Base-by-base conservation (phyloP, 1,284 basidiomycete genomes). In the Leccinum subatratum region DNA sequence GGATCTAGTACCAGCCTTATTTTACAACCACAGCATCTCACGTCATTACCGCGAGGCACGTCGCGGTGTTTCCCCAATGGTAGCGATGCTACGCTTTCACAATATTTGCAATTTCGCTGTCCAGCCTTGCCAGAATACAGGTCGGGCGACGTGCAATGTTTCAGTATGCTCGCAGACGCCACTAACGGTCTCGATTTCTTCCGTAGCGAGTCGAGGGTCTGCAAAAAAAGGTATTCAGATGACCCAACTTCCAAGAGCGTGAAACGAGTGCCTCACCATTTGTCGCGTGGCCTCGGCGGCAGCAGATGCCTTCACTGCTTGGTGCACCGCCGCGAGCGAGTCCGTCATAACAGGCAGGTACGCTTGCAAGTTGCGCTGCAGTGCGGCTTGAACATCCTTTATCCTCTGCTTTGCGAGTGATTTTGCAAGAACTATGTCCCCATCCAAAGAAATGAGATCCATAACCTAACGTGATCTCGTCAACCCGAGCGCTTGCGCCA, bases 301-400 rank as follows among this genome's bases (percentile, higher is more conserved):
- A 60, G 32, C 37, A 30, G 89, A 88, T n/a, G 83, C 80, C 78
- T 96, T 96, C 66, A 89, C 81, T 69, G 86, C 86, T 69, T 90
- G 88, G 71, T 94, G 90, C 9, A 95, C 85, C 25, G 85, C 86
- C 69, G 92, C 91, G 32, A 99, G 86, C 30, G 91, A 89, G 74
- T 95, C 94, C 96, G 98, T 99, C n/a, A 93, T 92, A 64, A 96
- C 86, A 32, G 94, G 87, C 48, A 98, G 85, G 75, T 97, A 92
- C 5, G 89, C 87, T 74, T 95, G 93, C 74, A 98, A 81, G 79
- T 97, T 98, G 69, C 91, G 86, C 70, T 96, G 92, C 72, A 98
- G 82, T 5, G 91, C 86, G 73, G 98, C 95, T 66, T 97, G 90
- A 51, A 90, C 76, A 67, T 92, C 87, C 76, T 91, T 91, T 81